phyloP scores from a whole-genome alignment of 208 protist species.

The Leishmania gerbilli region DNA sequence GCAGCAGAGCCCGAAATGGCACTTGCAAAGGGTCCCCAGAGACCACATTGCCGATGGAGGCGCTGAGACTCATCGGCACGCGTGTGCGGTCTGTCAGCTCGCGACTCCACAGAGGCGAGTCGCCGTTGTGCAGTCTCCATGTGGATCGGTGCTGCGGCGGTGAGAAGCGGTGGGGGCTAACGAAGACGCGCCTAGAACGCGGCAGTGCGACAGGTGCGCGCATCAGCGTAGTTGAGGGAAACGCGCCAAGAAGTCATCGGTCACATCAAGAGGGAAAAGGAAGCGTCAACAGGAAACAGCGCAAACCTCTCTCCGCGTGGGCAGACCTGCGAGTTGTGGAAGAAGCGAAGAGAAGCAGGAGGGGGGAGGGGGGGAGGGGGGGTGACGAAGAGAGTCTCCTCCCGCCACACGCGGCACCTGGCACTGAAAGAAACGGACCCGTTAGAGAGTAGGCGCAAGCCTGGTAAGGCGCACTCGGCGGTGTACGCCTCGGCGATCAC shows the following conservation, averaged over 20 bases:
- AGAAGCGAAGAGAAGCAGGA: neutral
- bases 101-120: neutral
- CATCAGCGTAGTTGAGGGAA: conserved; percentile 3
- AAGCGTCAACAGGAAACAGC: neutral
- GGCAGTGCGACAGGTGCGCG: neutral
- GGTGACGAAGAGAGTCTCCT: neutral
- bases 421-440: neutral
- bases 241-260: neutral
- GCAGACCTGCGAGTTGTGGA: neutral
- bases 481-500: neutral
- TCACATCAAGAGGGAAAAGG: neutral
- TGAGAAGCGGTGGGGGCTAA: neutral
- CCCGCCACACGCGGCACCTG: neutral
- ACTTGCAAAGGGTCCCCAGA: conserved; percentile 5
- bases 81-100: conserved; percentile 8
- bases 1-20: conserved; percentile 20
- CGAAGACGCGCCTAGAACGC: neutral
- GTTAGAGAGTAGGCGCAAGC: neutral
- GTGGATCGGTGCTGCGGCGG: neutral
- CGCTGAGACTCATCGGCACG: neutral
- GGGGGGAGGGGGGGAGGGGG: neutral
- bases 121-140: neutral
- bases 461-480: neutral
- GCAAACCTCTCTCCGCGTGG: neutral
- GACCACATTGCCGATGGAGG: neutral